Evolutionary conservation across 805 yeast species (phyloP), one percentile per base, ranked within the genome.

Genomic region (Ogataea angusta): DNA sequence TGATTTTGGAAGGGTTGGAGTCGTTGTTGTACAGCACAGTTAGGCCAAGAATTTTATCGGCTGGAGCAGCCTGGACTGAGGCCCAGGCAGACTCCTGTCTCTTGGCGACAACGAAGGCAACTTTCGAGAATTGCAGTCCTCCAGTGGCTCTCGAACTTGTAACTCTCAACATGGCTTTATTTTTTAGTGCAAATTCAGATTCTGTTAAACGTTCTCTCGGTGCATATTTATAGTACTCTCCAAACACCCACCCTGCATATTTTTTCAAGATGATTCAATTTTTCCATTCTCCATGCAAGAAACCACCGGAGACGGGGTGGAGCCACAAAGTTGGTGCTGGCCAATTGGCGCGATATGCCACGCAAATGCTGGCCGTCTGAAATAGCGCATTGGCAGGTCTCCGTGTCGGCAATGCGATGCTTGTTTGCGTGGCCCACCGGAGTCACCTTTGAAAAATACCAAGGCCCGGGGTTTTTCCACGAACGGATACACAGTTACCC

Each of bases 31-130:
- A 91, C 25, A 83, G 78, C 56, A 82, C 89, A 32, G 87, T 76
- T 52, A 88, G 75, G 26, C 96, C 88, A 49, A 83, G 65, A 57
- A 89, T 88, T 53, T 89, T 87, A 64, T 89, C 97, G 13, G 95
- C 88, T 34, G 95, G 93, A 6, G 86, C 87, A 51, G 49, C 42
- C 30, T 56, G 43, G 15, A 60, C 45, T 21, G 46, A 34, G 6
- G 62, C 60, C 64, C 64, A 60, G 19, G 45, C 57, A 12, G 63
- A 57, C 31, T 51, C 47, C 39, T 26, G 33, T 52, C 62, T 57
- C 36, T 36, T 48, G 30, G 48, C 46, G 19, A 46, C 34, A 13
- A 36, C 30, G 10, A 45, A 30, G 18, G 45, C 27, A 21, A 28
- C 10, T 33, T 30, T 27, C 10, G 42, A 19, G 24, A 16, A 12